Evolutionary conservation across 129 eudicot genomes (phyloP).

Genomic region (Centella asiatica): DNA sequence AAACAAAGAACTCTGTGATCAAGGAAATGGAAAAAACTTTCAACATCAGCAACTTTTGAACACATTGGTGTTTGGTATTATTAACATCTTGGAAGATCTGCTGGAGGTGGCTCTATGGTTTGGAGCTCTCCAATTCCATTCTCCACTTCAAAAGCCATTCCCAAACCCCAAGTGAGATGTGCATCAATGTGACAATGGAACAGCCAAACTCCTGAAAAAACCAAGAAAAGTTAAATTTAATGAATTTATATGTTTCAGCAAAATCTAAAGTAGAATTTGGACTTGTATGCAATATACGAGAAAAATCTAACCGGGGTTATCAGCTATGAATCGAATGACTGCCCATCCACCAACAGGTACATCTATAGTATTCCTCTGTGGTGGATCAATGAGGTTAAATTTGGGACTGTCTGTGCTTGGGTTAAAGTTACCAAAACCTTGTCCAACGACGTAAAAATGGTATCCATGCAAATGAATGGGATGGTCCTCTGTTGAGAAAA

Average conservation of each 20-base stretch:
- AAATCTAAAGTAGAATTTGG: neutral
- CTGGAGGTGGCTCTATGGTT: slow-evolving; percentile 60
- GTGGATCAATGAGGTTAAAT: slow-evolving; percentile 69
- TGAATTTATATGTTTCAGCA: neutral
- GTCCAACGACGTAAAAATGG: slow-evolving; percentile 55
- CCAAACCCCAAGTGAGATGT: slow-evolving; percentile 87
- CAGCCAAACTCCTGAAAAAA: slow-evolving; percentile 43
- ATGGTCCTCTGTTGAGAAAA: slow-evolving; percentile 47
- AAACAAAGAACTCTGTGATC: neutral
- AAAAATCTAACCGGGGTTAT: slow-evolving; percentile 54
- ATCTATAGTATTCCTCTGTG: slow-evolving; percentile 47
- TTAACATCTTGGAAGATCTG: slow-evolving; percentile 68
- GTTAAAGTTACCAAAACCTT: slow-evolving; percentile 67
- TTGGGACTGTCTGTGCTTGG: slow-evolving; percentile 43
- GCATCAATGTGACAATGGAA: slow-evolving; percentile 51
- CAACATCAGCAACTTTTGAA: neutral
- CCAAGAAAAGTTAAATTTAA: neutral
- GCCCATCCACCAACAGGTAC: slow-evolving; percentile 80
- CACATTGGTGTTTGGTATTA: neutral
- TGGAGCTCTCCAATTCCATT: slow-evolving; percentile 53
- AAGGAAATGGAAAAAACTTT: neutral
- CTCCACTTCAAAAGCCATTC: slow-evolving; percentile 60
- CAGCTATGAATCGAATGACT: slow-evolving; percentile 60
- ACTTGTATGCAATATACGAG: neutral
- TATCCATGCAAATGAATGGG: slow-evolving; percentile 78